Evolutionary conservation across 768 basidiomycete genomes (phyloP).

Genomic region (Naganishia kalamii): DNA sequence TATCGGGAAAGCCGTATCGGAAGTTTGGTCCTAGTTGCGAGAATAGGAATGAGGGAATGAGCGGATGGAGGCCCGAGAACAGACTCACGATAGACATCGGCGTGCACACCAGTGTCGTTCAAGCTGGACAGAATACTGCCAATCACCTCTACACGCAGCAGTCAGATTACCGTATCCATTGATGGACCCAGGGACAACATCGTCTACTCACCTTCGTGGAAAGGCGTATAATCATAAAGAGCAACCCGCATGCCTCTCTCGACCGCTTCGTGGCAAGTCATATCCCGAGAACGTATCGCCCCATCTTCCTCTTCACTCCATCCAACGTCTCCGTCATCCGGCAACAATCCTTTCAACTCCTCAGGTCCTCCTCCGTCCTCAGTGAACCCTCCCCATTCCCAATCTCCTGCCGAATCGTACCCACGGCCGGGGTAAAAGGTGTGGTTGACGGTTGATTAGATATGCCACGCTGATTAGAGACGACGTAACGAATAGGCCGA

Average conservation of each 20-base stretch:
- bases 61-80: too few relatives aligned
- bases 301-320: background rate
- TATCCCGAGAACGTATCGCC: background rate
- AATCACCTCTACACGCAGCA: background rate
- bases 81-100: background rate
- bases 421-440: background rate
- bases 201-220: conserved; percentile 7
- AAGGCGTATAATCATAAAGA: conserved; percentile 4
- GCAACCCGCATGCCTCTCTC: background rate
- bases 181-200: background rate
- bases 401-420: background rate
- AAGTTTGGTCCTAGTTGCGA: background rate
- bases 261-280: background rate
- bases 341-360: background rate
- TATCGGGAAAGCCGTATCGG: conserved; percentile 3
- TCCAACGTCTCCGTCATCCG: background rate
- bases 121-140: conserved; percentile 1
- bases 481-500: too few relatives aligned
- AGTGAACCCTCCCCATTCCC: background rate
- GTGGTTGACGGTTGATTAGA: background rate
- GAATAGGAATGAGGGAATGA: too few relatives aligned
- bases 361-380: background rate
- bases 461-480: too few relatives aligned
- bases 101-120: background rate
- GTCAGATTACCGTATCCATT: background rate